Evolutionary conservation across 495 filamentous ascomycete genomes (phyloP), one percentile per base, ranked within the genome.

Genomic region (Neurospora sp.): DNA sequence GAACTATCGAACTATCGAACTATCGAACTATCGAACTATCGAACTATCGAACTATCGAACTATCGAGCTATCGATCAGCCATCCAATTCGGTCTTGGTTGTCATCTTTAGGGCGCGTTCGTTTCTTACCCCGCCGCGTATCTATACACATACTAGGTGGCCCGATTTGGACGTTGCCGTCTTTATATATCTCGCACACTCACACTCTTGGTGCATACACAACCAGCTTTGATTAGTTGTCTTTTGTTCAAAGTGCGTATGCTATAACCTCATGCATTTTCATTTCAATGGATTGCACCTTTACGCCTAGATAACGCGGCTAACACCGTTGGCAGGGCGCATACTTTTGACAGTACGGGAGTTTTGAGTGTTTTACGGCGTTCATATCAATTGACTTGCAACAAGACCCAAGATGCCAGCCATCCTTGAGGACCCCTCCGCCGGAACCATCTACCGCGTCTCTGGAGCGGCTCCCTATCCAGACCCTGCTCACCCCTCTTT

Each of bases 371-470:
- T n/a, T n/a, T n/a, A n/a, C n/a, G n/a, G n/a, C n/a, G n/a, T n/a
- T 48, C 44, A 10, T 20, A 20, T 48, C 44, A 48, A 48, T 48
- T 20, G 44, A 48, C 8, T 22, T 48, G 44, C 8, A 20, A 10
- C n/a, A 48, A 53, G 45, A 53, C 81, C 35, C 31, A 83, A 79
- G 75, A 97, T 97, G 94, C 93, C 94, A 72, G 92, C 93, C 73
- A 92, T 93, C 82, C 89, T 95, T 78, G 93, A 94, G 76, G 94
- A 97, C 78, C 90, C 92, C 38, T 87, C 84, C 10, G 83, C 85
- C 70, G 82, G 87, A 22, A 83, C 87, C 76, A 89, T 91, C 73
- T 87, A 85, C 78, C 88, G 91, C 42, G 84, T 87, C 8, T 89
- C 89, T 71, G 91, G 91, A 38, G 83, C 81, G 17, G 76, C 83